Evolutionary conservation across 495 filamentous ascomycete species (phyloP), one percentile per base, ranked within the genome.

Genomic region (Rhypophila decipiens): DNA sequence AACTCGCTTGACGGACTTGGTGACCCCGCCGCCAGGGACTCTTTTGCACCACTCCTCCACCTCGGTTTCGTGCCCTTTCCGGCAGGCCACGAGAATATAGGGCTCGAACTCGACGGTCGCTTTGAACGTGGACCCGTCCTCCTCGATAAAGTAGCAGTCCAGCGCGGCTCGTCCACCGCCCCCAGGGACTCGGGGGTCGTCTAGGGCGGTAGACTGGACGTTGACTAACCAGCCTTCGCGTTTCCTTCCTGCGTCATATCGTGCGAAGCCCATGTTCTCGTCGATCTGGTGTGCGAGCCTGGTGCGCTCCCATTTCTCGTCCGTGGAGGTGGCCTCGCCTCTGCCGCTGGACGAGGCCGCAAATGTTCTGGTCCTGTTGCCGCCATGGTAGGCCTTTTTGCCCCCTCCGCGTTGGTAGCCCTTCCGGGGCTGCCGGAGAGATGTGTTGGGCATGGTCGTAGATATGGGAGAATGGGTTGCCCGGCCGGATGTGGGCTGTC

Each of bases 61-160:
- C 63, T 99, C 93, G 49, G 79, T 74, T 64, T 99, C 94, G 55
- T 83, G 83, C 1, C 87, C 87, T 57, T 82, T 88, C 62, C 88
- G 90, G 15, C 90, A 86, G 3, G 90, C 90, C 46, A 99, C 81
- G 37, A 97, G 70, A 52, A 99, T 95, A 67, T 99, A 99, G 22
- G 93, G 93, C 62, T 96, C 90, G 60, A 95, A 96, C 65, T 94
- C 87, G 49, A 97, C 71, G 17, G 91, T 96, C 34, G 93, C 90
- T 66, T 97, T 97, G 76, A 97, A 99, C 20, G 87, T 95, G 19
- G 79, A 78, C 10, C 91, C 90, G 58, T 90, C 87, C 45, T 96
- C 88, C 59, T 93, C 89, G 40, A 99, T 80, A 67, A 99, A 97
- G 68, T 96, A 99, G 67, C 85, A 96, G 67, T 99, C 94, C 44